Base-by-base conservation (phyloP, 2,329 filamentous ascomycete genomes). In the Hortaea sp. region DNA sequence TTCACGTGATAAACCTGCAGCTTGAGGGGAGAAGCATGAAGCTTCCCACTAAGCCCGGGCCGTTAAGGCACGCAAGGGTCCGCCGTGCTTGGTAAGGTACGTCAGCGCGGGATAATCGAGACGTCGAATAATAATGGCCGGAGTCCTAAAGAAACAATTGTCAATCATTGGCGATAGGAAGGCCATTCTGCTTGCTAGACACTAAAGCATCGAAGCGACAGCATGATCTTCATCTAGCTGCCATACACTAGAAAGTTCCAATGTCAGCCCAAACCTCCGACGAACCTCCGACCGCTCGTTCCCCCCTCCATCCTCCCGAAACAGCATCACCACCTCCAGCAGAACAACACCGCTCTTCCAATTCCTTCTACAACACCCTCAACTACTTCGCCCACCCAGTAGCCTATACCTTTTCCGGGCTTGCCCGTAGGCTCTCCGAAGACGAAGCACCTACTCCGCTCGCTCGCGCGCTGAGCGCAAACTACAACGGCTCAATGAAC, bases 371-470 rank as follows among this genome's bases (percentile, higher is more conserved):
- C 41, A 59, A 57, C 37, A 59, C 62, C 37, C 50, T 65, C 40
- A 68, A 64, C 39, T 73, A 72, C 58, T 71, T 74, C 56, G 68
- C 69, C 41, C 72, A 71, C 50, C 71, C 72, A 11, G 65, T 75
- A 39, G 62, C 68, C 32, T 73, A 74, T 58, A 71, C 70, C 35
- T 63, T 73, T 37, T 65, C 65, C 30, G 68, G 69, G 43, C 64
- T 75, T 29, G 61, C 71, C 13, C 67, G 72, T 20, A 66, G 72
- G 39, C 61, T 75, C 39, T 69, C 67, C 44, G 61, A 65, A 51
- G 72, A 75, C 52, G 61, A 68, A 46, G 62, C 61, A 20, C 63
- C 61, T 9, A 66, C 63, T 6, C 53, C 63, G 11, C 56, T 65
- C 37, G 63, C 63, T 39, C 52, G 57, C 44, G 63, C 63, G 32